Conservation (phyloP, 2,329 filamentous ascomycete genomes). For the Eurotiales sp. region DNA sequence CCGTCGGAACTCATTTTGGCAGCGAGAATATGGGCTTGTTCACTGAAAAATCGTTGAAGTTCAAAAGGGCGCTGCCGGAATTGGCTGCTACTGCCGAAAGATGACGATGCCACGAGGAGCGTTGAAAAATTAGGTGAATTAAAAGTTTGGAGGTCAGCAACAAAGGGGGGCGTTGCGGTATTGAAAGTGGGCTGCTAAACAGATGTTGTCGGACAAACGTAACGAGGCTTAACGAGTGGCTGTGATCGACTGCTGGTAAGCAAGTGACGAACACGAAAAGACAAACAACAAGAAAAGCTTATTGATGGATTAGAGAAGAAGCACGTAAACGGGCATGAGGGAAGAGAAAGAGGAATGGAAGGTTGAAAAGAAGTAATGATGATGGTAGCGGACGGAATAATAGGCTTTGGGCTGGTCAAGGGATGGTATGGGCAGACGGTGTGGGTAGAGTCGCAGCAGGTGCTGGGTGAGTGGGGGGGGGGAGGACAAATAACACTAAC, state of each 20-base stretch:
- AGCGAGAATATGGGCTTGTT: conserved; percentile 33
- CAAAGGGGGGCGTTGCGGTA: neutral
- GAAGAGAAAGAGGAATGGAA: conserved; percentile 8
- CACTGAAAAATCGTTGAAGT: conserved; percentile 44
- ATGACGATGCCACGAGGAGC: conserved; percentile 40
- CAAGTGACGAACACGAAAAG: conserved; percentile 21
- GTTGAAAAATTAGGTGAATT: conserved; percentile 16
- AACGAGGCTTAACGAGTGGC: conserved; percentile 14
- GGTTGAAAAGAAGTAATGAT: conserved; percentile 13
- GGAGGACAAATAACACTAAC: too few species aligned
- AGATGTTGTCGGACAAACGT: neutral
- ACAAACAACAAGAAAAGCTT: conserved; percentile 17
- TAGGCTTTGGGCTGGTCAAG: conserved; percentile 11
- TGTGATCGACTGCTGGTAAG: conserved; percentile 20
- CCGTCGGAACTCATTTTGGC: conserved; percentile 60
- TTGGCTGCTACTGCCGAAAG: conserved; percentile 41
- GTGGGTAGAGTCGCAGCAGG: neutral
- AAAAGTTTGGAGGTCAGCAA: conserved; percentile 10
- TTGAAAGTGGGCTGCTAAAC: neutral
- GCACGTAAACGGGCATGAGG: conserved; percentile 14
- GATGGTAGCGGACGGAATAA: conserved; percentile 18
- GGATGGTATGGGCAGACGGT: conserved; percentile 14
- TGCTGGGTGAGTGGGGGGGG: conserved; percentile 2
- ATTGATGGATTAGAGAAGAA: conserved; percentile 6
- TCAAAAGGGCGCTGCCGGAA: conserved; percentile 47